Base-by-base conservation (phyloP, 75 land plant genomes). In the Chamaecyparis obtusa region DNA sequence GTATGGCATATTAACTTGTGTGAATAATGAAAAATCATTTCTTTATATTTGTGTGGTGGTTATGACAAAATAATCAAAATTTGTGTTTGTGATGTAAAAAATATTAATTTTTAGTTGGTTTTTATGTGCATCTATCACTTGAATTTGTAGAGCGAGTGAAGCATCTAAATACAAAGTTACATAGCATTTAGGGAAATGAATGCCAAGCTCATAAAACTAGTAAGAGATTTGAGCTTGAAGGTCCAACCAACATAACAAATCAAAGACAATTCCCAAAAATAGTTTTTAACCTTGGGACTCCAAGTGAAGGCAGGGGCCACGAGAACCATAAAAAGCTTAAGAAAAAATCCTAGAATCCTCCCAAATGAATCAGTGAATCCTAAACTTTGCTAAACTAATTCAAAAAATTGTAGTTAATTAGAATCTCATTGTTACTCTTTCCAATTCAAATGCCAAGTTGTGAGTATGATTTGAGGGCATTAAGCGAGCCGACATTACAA, bases 281-380 rank as follows among this genome's bases (percentile, higher is more conserved):
- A 95, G 87, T 60, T 89, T 39, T 77, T 90, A 74, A 87, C 69
- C 15, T 41, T 91, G 46, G 92, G 91, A 32, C 55, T 89, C 75
- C 88, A 86, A 49, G 91, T 86, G 10, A 96, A 98, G 89, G 97
- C 92, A 37, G 99, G 99, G 46, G 93, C 96, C 27, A 89, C 93
- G 85, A 99, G 99, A 14, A 93, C 94, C 44, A 97, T 97, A 56
- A 96, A 94, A 89, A 90, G 89, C 44, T 67, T 94, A 41, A 88
- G 97, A 69, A 98, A 97, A 16, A 95, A 95, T 84, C 99, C 95
- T 14, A 87, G 90, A 60, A 93, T 98, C 27, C 17, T 91, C 41
- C 93, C 97, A 49, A 97, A 96, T 93, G 94, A 93, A 85, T 91
- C 94, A 21, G 93, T 94, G 17, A 98, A 98, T 83, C 99, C 97